Percentiles rank a stretch among this genome's conserved stretches.
These are phyloP conservation scores for Coniophora puteana DNA, from an alignment of 1,284 basidiomycete species.

Conservation along the genomic window DNA sequence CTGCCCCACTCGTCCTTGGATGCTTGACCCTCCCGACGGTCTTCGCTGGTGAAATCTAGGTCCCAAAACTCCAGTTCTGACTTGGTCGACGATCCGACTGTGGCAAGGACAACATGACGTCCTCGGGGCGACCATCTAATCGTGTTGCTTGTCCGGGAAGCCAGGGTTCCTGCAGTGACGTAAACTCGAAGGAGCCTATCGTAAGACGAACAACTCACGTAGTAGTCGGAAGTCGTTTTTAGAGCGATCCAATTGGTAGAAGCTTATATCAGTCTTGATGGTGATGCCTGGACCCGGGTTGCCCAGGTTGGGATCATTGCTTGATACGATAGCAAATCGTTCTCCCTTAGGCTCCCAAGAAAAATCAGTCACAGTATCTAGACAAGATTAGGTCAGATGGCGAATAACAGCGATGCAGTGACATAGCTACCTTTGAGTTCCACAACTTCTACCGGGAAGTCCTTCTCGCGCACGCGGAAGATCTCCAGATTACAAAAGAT, in stretches of 20 bases:
- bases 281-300: constrained; percentile 87
- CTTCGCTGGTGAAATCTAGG: constrained; percentile 86
- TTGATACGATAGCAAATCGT: constrained; percentile 95
- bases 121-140: constrained; percentile 98
- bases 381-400: constrained; percentile 10
- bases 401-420: constrained; percentile 5
- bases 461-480: constrained; percentile 96
- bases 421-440: constrained; percentile 80
- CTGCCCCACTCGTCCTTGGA: constrained; percentile 79
- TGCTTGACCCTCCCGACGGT: constrained; percentile 60
- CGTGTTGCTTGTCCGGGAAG: constrained; percentile 89
- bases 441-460: constrained; percentile 97
- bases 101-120: constrained; percentile 93
- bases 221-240: constrained; percentile 96
- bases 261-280: constrained; percentile 95
- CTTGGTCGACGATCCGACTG: constrained; percentile 92
- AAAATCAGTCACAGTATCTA: constrained; percentile 95
- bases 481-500: constrained; percentile 99
- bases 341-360: constrained; percentile 98
- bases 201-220: constrained; percentile 44
- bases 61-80: constrained; percentile 99
- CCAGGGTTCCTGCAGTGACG: constrained; percentile 60
- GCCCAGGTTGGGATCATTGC: constrained; percentile 90
- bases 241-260: constrained; percentile 91
- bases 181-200: constrained; percentile 8